A percentile compares a stretch with the other conserved stretches of the same genome.
phyloP scores from a whole-genome alignment of 1,284 basidiomycete genomes.

The Coniophora puteana region DNA sequence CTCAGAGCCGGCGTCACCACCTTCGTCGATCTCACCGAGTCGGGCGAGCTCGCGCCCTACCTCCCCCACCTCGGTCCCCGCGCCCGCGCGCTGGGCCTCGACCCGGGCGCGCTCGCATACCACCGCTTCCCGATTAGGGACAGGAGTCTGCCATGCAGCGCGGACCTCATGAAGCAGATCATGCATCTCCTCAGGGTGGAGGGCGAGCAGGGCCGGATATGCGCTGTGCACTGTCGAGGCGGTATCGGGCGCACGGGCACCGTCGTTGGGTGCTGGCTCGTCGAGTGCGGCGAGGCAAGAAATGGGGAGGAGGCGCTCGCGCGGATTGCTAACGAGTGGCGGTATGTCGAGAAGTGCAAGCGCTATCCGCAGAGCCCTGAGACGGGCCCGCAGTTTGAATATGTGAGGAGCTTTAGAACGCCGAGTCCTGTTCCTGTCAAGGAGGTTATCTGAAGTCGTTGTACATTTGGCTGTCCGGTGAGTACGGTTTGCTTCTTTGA shows the following conservation, averaged over 20 bases:
- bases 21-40: slow-evolving; percentile 76
- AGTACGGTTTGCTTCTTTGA: too few species aligned
- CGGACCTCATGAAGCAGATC: slow-evolving; percentile 51
- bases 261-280: slow-evolving; percentile 75
- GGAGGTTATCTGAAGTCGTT: too few species aligned
- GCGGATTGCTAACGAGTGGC: slow-evolving; percentile 66
- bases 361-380: slow-evolving; percentile 74
- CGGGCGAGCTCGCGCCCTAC: slow-evolving; percentile 66
- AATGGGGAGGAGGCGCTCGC: slow-evolving; percentile 60
- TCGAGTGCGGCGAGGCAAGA: slow-evolving; percentile 56
- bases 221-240: slow-evolving; percentile 72
- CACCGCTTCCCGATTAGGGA: slow-evolving; percentile 74
- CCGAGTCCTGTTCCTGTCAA: too few species aligned
- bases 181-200: slow-evolving; percentile 56
- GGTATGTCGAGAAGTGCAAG: slow-evolving; percentile 68
- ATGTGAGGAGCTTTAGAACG: slow-evolving; percentile 50
- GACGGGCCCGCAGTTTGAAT: slow-evolving; percentile 72
- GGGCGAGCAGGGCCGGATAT: slow-evolving; percentile 47
- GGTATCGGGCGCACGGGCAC: slow-evolving; percentile 75
- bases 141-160: slow-evolving; percentile 54
- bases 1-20: slow-evolving; percentile 68
- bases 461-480: too few species aligned
- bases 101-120: slow-evolving; percentile 54
- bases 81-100: slow-evolving; percentile 51
- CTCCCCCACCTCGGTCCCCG: slow-evolving; percentile 49